Conservation (phyloP, 2,329 filamentous ascomycete genomes). For the Aspergillus amoenus region DNA sequence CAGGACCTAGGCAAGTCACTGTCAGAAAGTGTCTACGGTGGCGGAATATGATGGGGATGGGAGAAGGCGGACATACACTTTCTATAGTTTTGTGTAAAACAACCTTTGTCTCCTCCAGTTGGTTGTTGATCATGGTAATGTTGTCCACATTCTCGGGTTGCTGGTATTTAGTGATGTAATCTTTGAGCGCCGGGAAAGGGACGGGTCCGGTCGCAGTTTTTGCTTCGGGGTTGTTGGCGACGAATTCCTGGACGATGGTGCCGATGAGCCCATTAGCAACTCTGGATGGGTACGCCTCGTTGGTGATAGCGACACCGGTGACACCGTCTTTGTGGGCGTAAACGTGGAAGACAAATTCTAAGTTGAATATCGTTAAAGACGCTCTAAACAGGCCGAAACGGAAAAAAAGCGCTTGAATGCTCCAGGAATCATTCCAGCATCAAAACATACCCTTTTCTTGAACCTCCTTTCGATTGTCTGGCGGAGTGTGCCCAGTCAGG, state of each 20-base stretch:
- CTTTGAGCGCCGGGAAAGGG: slow-evolving; percentile 71
- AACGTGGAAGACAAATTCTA: slow-evolving; percentile 62
- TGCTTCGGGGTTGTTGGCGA: slow-evolving; percentile 8
- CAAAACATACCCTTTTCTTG: slow-evolving; percentile 48
- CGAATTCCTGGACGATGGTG: slow-evolving; percentile 60
- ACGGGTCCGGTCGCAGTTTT: slow-evolving; percentile 46
- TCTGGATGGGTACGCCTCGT: slow-evolving; percentile 71
- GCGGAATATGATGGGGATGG: not conserved
- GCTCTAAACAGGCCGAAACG: not conserved
- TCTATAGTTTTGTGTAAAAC: slow-evolving; percentile 96
- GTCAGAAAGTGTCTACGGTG: not conserved
- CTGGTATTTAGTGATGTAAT: slow-evolving; percentile 78
- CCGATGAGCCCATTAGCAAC: slow-evolving; percentile 84
- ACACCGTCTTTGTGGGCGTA: slow-evolving; percentile 71
- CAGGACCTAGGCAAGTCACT: slow-evolving; percentile 43
- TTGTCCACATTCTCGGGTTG: slow-evolving; percentile 86
- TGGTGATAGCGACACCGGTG: slow-evolving; percentile 74
- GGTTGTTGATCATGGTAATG: slow-evolving; percentile 93
- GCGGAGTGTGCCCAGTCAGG: slow-evolving; percentile 63
- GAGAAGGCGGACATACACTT: slow-evolving; percentile 21
- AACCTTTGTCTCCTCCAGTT: slow-evolving; percentile 97
- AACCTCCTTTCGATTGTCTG: not conserved
- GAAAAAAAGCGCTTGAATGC: not conserved
- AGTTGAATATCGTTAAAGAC: not conserved
- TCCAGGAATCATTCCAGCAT: not conserved